Evolutionary conservation across 805 yeast species (phyloP).

Genomic region (Saturnispora kantuleensis): DNA sequence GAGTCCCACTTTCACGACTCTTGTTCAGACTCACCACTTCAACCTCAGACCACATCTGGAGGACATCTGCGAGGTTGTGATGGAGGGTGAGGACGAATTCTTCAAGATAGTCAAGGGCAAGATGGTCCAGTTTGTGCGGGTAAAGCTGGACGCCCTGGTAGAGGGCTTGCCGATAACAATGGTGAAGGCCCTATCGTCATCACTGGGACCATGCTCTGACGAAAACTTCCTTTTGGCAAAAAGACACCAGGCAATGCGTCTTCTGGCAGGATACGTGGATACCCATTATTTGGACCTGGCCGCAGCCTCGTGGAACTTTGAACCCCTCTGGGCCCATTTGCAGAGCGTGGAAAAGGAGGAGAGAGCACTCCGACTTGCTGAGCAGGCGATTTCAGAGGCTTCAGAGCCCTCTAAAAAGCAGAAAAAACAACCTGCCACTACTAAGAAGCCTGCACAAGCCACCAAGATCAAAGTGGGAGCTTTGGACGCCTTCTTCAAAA

Average conservation of each 20-base stretch:
- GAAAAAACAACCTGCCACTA: slow-evolving; percentile 20
- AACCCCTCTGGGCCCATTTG: slow-evolving; percentile 4
- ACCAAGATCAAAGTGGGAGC: slow-evolving; percentile 47
- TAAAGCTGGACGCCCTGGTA: slow-evolving; percentile 29
- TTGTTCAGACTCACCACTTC: background rate
- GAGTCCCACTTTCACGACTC: background rate
- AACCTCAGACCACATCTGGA: slow-evolving; percentile 1
- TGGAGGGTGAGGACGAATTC: slow-evolving; percentile 35
- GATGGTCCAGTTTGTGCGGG: slow-evolving; percentile 30
- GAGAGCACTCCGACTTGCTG: slow-evolving; percentile 20
- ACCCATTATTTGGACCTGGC: too few relatives aligned
- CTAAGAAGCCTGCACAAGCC: slow-evolving; percentile 26
- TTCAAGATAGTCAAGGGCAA: slow-evolving; percentile 34
- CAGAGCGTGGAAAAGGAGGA: slow-evolving; percentile 13
- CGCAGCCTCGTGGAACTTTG: background rate
- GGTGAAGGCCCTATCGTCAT: slow-evolving; percentile 4
- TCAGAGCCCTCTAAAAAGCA: slow-evolving; percentile 8
- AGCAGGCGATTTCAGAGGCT: slow-evolving; percentile 23
- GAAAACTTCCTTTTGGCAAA: too few relatives aligned
- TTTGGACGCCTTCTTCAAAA: slow-evolving; percentile 56
- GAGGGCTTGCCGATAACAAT: slow-evolving; percentile 30
- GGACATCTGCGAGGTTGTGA: slow-evolving; percentile 30
- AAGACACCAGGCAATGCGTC: too few relatives aligned
- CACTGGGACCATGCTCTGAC: slow-evolving; percentile 2
- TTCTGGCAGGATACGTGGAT: too few relatives aligned